Base-by-base conservation (phyloP, 129 eudicot genomes). In the Ambrosia trifida region DNA sequence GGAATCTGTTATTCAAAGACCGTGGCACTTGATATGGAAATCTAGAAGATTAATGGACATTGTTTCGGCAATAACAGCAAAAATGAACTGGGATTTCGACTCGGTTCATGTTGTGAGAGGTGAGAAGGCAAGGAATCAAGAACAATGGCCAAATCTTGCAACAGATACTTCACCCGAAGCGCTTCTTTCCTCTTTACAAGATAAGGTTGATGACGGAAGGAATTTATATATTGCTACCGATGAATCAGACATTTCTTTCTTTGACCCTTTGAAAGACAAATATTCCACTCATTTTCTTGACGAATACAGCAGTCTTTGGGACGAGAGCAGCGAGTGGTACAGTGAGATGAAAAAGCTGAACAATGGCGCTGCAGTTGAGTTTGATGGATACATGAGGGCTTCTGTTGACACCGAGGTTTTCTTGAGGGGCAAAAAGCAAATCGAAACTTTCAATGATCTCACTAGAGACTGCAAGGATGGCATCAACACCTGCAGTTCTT, bases 331-430 rank as follows among this genome's bases (percentile, higher is more conserved):
- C n/a, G 91, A 86, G 69, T 89, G 98, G 98, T 80, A 89, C 36
- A 51, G 76, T 19, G 98, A 93, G 56, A 93, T 81, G 33, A 76
- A 75, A 14, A 87, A 89, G 78, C 88, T 93, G 64, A 89, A 87
- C 30, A 87, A 74, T 24, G 96, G 98, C 47, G 87, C 76, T 54
- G 87, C 98, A 1, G 96, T 89, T 41, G 98, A 93, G 73, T 93
- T 93, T 72, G 98, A 93, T 76, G 91, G 95, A n/a, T 93, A 89
- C 85, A 93, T 93, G 98, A 83, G 90, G 84, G 84, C 85, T 3
- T 87, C 95, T 41, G 91, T 92, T 58, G 98, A 92, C 63, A 89
- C 95, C 2, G 98, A 92, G 83, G 98, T 92, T 70, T 92, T 89
- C 89, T 82, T 92, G 79, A 85, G 95, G 86, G 98, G 96, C 0